Evolutionary conservation across 495 filamentous ascomycete genomes (phyloP), one percentile per base, ranked within the genome.

Genomic region (Pyrenula massariospora): DNA sequence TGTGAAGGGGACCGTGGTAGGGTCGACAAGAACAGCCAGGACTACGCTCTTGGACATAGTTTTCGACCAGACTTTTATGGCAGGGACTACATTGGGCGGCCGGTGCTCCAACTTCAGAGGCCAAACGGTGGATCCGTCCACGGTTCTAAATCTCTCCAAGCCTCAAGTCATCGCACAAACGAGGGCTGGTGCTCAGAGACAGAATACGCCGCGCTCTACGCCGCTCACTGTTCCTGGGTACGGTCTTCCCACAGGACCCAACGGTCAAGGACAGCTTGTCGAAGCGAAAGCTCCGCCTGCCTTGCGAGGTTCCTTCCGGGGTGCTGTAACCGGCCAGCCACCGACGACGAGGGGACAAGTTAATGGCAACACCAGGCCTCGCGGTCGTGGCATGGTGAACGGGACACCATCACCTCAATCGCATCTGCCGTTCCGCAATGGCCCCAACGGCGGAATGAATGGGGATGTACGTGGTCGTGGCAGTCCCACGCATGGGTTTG

Each of bases 21-120:
- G 94, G 19, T 84, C 95, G 62, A 96, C 89, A 25, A 81, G 88
- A 25, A 96, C 91, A 1, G 69, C 89, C 20, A 84, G 88, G 42
- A 84, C 84, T 12, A 83, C 85, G 22, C 74, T 96, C 25, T 78
- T 99, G 23, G 94, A 99, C 66, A 81, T 97, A 54, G 84, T 99
- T 2, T 97, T 95, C 65, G 94, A 99, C 64, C 78, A 79, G 19
- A 86, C 87, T 2, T 99, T 99, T 68, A 96, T 99, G 90, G 91
- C 88, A 57, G 94, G 92, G 54, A 96, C 89, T 0, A 90, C 86
- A 0, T 77, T 99, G 12, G 84, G 86, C 57, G 89, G 87, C 22
- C 83, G 94, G 22, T 97, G 94, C 68, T 88, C 89, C n/a, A 87
- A 87, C 3, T 97, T 97, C 84, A 83, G 94, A 42, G 94, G 94